Evolutionary conservation across 2,329 filamentous ascomycete genomes (phyloP).

Genomic region (Myriosclerotinia duriaeana): DNA sequence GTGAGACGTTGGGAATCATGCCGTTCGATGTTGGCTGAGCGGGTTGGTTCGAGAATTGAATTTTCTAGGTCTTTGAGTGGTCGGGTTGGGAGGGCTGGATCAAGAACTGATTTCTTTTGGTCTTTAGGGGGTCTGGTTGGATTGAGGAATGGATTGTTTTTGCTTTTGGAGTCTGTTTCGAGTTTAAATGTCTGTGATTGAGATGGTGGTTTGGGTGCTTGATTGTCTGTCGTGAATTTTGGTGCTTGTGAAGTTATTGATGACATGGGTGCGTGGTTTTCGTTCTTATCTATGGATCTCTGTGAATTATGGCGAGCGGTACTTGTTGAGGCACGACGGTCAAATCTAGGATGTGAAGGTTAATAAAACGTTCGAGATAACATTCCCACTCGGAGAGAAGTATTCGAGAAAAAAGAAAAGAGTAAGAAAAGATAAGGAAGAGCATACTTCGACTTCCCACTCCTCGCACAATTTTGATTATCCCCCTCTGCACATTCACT

Average conservation of each 20-base stretch:
- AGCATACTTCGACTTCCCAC: slow-evolving; percentile 10
- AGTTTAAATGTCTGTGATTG: not conserved
- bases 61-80: not conserved
- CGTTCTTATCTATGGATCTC: not conserved
- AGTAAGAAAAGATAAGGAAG: not conserved
- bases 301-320: slow-evolving; percentile 7
- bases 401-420: not conserved
- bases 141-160: not conserved
- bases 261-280: not conserved
- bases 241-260: not conserved
- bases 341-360: not conserved
- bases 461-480: slow-evolving; percentile 24
- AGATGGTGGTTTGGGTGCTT: not conserved
- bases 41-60: not conserved
- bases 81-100: not conserved
- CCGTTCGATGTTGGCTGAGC: slow-evolving; percentile 31
- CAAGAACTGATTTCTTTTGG: not conserved
- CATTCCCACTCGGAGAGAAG: not conserved
- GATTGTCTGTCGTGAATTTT: no score
- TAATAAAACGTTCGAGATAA: not conserved
- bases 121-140: not conserved
- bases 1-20: slow-evolving; percentile 32
- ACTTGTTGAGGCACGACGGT: slow-evolving; percentile 11
- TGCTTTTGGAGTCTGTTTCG: not conserved
- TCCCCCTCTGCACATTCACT: slow-evolving; percentile 36